Evolutionary conservation across 2,329 filamentous ascomycete genomes (phyloP), one percentile per base, ranked within the genome.

Genomic region (Bipolaris oryzae): DNA sequence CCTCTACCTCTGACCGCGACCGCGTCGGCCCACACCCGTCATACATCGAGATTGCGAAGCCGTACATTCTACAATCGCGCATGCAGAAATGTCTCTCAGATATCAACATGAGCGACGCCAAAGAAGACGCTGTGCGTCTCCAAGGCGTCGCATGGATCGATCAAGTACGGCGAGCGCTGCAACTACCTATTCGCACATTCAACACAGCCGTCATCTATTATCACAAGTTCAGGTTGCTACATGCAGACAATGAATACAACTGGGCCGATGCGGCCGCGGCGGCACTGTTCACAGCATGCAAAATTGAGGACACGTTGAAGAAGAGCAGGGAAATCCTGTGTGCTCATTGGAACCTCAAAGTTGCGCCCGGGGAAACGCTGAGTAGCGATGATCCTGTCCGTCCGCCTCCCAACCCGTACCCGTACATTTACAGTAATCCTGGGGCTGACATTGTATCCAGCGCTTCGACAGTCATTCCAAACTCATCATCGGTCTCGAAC

Each of bases 231-330:
- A 88, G 94, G 31, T 84, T 98, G 50, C 86, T 89, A 43, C 92
- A 96, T 70, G 85, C 88, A n/a, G 91, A 93, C 66, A 87, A 82
- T 63, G 92, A 96, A 70, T 96, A 96, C 76, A 90, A 90, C 74
- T 92, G 88, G 72, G 77, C 81, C 79, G 94, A 98, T 73, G 93
- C 92, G 1, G 92, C 94, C 0, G 86, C 95, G 6, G 92, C 95
- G 1, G 89, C 92, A 21, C 81, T 99, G 7, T 94, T 98, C 71
- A 90, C 93, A 2, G 93, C 93, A 2, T 98, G 94, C 82, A 99
- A 99, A 79, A 92, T 96, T 43, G 95, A 99, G 77, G 95, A 99
- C 76, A 99, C 95, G 0, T 85, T 97, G 64, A 99, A 99, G 79
- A 98, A 98, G 80, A 96, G 92, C 3, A 87, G 86, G 55, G 95